phyloP scores from a whole-genome alignment of 176 grass and related monocot genomes.

The Phyllostachys edulis region DNA sequence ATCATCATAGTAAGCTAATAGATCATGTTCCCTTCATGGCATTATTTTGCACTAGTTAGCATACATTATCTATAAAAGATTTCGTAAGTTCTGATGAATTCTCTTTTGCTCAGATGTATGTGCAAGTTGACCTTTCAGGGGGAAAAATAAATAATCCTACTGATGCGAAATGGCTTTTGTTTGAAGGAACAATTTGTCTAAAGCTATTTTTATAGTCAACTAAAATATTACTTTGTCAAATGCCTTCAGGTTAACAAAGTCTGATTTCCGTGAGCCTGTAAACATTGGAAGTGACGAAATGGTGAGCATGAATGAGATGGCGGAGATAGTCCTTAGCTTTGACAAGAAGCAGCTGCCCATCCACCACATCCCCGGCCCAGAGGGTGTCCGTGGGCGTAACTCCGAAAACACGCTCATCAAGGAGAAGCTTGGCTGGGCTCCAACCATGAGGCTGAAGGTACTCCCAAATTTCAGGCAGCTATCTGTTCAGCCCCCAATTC shows the following conservation, averaged over 20 bases:
- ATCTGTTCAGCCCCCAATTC: background rate
- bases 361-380: slow-evolving; percentile 54
- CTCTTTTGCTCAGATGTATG: slow-evolving; percentile 5
- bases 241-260: slow-evolving; percentile 53
- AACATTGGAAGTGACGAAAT: slow-evolving; percentile 76
- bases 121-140: background rate
- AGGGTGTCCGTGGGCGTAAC: slow-evolving; percentile 67
- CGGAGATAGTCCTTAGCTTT: slow-evolving; percentile 50
- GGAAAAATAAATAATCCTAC: background rate
- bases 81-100: background rate
- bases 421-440: slow-evolving; percentile 72
- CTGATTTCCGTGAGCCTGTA: slow-evolving; percentile 71
- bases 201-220: background rate
- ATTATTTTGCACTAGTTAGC: background rate
- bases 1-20: background rate
- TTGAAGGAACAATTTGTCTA: background rate
- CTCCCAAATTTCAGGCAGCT: background rate
- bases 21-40: background rate
- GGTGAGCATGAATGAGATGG: slow-evolving; percentile 85
- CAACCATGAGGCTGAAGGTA: slow-evolving; percentile 68
- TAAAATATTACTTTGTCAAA: slow-evolving; percentile 12
- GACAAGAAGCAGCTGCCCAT: slow-evolving; percentile 57
- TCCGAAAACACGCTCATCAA: slow-evolving; percentile 64
- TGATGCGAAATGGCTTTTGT: background rate
- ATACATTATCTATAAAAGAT: background rate